Conservation (phyloP, 2,329 filamentous ascomycete species). For the Clonostachys solani region DNA sequence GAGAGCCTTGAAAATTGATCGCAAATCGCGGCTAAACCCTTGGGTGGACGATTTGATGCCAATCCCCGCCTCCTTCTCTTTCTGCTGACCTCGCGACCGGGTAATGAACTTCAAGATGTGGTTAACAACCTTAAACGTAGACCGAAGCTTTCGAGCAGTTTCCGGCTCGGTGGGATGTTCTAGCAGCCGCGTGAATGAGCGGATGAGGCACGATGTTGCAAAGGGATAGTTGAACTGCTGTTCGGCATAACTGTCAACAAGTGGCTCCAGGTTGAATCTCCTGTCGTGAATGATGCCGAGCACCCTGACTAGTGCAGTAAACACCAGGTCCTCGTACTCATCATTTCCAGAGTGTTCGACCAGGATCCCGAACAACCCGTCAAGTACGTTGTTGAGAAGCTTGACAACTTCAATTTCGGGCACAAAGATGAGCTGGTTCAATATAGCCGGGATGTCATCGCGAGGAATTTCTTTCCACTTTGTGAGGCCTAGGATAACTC, state of each 20-base stretch:
- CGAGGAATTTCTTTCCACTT: slow-evolving; percentile 78
- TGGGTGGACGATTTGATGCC: slow-evolving; percentile 73
- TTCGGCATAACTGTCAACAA: slow-evolving; percentile 90
- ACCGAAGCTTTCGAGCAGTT: slow-evolving; percentile 77
- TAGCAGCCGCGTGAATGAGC: slow-evolving; percentile 80
- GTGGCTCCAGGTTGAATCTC: slow-evolving; percentile 82
- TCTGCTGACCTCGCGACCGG: slow-evolving; percentile 80
- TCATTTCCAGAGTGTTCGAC: slow-evolving; percentile 89
- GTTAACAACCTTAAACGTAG: slow-evolving; percentile 90
- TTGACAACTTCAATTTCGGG: slow-evolving; percentile 98
- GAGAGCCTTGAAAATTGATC: slow-evolving; percentile 83
- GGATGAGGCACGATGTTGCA: slow-evolving; percentile 80
- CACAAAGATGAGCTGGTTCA: slow-evolving; percentile 86
- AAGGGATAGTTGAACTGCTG: slow-evolving; percentile 90
- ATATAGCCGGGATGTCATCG: slow-evolving; percentile 66
- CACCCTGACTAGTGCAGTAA: slow-evolving; percentile 84
- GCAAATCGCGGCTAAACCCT: slow-evolving; percentile 76
- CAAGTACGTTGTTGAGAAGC: slow-evolving; percentile 81
- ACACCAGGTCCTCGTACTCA: slow-evolving; percentile 88
- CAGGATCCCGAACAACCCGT: slow-evolving; percentile 85
- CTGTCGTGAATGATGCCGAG: slow-evolving; percentile 92
- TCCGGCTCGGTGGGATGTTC: slow-evolving; percentile 79
- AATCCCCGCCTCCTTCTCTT: slow-evolving; percentile 81
- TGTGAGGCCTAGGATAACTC: slow-evolving; percentile 75
- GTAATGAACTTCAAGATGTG: slow-evolving; percentile 95